These are phyloP conservation scores for Fusarium austroafricanum DNA, from an alignment of 2,329 filamentous ascomycete species.

Conservation along the genomic window DNA sequence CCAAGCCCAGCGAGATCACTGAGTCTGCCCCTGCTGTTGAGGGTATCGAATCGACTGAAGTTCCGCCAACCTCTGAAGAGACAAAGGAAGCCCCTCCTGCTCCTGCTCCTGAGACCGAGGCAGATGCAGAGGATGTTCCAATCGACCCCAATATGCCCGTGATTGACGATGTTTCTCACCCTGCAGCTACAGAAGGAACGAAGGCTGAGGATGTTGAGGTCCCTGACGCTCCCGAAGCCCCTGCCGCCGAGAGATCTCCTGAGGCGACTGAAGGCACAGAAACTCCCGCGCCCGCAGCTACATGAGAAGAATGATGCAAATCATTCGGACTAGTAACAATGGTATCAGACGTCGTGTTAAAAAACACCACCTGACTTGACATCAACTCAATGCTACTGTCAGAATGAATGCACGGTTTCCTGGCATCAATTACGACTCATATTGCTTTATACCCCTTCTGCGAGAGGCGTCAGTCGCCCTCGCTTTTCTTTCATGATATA, in stretches of 20 bases:
- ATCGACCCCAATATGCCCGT: conserved; percentile 27
- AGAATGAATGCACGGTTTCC: conserved; percentile 24
- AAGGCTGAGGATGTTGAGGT: conserved; percentile 28
- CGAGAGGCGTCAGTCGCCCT: conserved; percentile 39
- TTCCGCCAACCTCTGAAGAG: conserved; percentile 1
- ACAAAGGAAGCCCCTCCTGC: conserved; percentile 2
- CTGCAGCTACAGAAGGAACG: conserved; percentile 21
- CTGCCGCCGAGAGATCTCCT: conserved; percentile 18
- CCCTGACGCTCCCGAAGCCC: conserved; percentile 23
- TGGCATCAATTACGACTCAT: conserved; percentile 41
- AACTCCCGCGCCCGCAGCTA: conserved; percentile 17
- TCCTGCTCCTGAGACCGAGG: neutral
- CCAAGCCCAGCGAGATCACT: neutral
- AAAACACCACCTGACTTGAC: neutral
- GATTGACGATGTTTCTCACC: conserved; percentile 6
- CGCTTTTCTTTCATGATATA: conserved; percentile 44
- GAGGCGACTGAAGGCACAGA: conserved; percentile 20
- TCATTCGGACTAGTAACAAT: neutral
- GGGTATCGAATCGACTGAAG: conserved; percentile 1
- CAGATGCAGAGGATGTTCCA: conserved; percentile 15
- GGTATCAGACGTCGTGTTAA: neutral
- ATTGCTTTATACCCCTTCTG: conserved; percentile 47
- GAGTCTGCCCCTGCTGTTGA: conserved; percentile 11
- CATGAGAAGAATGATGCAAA: conserved; percentile 29
- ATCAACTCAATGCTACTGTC: conserved; percentile 3